Conservation (phyloP, 441 rosid genomes). For the Biscutella laevigata region DNA sequence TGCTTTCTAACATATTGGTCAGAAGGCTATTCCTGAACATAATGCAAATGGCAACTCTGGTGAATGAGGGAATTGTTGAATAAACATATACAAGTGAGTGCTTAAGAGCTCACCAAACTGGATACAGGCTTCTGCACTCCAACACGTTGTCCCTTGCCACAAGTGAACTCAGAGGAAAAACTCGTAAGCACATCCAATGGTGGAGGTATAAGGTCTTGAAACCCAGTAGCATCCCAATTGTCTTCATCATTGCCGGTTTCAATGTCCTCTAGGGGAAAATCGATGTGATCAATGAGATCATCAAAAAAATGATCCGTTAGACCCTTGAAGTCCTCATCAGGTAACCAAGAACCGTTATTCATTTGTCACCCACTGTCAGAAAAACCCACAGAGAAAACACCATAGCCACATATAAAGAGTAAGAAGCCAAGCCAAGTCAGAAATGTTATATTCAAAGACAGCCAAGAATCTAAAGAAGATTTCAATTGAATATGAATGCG, state of each 20-base stretch:
- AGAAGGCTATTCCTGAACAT: not conserved
- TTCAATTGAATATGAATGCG: not conserved
- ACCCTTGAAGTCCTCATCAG: conserved; percentile 45
- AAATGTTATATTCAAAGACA: not conserved
- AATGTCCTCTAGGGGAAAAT: conserved; percentile 58
- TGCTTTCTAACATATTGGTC: conserved; percentile 1
- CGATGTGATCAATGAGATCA: conserved; percentile 41
- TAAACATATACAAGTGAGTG: not conserved
- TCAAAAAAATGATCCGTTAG: conserved; percentile 56
- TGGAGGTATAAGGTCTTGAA: conserved; percentile 45
- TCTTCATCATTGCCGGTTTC: conserved; percentile 30
- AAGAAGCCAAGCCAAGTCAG: not conserved
- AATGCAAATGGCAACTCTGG: not conserved
- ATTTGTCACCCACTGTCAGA: conserved; percentile 13
- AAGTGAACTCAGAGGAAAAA: conserved; percentile 32
- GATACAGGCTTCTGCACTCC: conserved; percentile 3
- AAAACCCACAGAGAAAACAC: too few relatives aligned
- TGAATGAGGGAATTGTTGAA: not conserved
- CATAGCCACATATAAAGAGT: not conserved
- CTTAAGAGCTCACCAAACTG: conserved; percentile 22
- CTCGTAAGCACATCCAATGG: conserved; percentile 41
- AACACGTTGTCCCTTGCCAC: conserved; percentile 14
- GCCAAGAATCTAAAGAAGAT: too few relatives aligned
- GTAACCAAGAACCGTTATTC: conserved; percentile 36
- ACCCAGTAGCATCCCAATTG: conserved; percentile 29